A percentile compares a stretch with the other conserved stretches of the same genome.
These are phyloP conservation scores for Skeletonema potamos DNA, from an alignment of 108 stramenopile species.

Conservation along the genomic window DNA sequence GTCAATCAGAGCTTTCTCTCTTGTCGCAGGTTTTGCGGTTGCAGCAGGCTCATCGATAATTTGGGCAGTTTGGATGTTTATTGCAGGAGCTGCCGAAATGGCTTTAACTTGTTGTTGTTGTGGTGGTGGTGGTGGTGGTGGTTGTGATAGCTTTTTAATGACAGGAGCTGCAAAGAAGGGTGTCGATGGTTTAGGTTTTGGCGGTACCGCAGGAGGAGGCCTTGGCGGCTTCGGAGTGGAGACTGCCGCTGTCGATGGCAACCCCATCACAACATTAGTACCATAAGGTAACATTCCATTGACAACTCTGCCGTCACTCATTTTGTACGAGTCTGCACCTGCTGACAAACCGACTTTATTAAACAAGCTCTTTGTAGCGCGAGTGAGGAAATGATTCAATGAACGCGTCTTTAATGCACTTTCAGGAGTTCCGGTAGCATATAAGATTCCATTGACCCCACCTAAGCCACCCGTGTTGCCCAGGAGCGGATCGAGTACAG, in stretches of 20 bases:
- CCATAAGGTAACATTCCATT: neutral
- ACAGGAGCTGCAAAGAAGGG: neutral
- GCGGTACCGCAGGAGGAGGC: too few relatives aligned
- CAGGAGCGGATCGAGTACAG: conserved; percentile 57
- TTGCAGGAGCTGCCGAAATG: neutral
- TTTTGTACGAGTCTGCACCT: neutral
- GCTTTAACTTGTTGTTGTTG: neutral
- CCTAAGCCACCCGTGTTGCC: conserved; percentile 66
- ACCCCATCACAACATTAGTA: neutral
- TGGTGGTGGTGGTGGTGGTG: too few relatives aligned
- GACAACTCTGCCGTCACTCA: conserved; percentile 6
- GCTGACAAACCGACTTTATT: neutral
- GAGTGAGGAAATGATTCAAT: neutral
- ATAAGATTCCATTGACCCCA: conserved; percentile 58
- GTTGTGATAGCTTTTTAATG: neutral
- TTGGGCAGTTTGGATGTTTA: neutral
- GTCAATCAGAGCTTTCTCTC: neutral
- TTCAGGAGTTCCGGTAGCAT: conserved; percentile 45
- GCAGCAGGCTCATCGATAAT: neutral
- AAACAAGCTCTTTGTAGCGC: conserved; percentile 11
- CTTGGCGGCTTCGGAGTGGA: neutral
- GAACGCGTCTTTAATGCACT: conserved; percentile 3
- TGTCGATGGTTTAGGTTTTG: too few relatives aligned
- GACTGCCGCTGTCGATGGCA: too few relatives aligned
- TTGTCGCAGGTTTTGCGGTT: neutral